Percentiles rank a stretch among this genome's conserved stretches.
phyloP scores from a whole-genome alignment of 2,329 filamentous ascomycete species.

The Aspergillus pseudoglaucus region DNA sequence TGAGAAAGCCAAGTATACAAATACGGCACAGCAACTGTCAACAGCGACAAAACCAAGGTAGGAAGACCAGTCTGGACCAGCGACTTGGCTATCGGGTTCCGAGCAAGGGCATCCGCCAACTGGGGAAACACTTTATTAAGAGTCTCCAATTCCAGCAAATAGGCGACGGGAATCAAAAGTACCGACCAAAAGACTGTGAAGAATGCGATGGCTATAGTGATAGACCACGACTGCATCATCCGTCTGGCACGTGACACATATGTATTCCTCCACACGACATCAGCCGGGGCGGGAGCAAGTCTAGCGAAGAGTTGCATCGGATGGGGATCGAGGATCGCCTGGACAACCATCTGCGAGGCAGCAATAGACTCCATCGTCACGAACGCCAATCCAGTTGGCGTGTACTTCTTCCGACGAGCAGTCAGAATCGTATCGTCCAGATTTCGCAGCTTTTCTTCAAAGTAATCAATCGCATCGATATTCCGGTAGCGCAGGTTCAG shows the following conservation, averaged over 20 bases:
- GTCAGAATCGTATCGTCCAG: slow-evolving; percentile 67
- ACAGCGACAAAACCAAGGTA: slow-evolving; percentile 73
- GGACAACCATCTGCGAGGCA: slow-evolving; percentile 87
- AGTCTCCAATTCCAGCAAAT: slow-evolving; percentile 71
- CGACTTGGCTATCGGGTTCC: slow-evolving; percentile 64
- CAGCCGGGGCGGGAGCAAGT: slow-evolving; percentile 76
- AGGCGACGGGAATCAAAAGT: slow-evolving; percentile 71
- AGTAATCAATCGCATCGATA: slow-evolving; percentile 91
- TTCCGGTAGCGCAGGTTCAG: slow-evolving; percentile 64
- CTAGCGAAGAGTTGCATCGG: slow-evolving; percentile 81
- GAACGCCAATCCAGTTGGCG: slow-evolving; percentile 77
- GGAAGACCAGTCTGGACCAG: slow-evolving; percentile 83
- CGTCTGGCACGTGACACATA: slow-evolving; percentile 70
- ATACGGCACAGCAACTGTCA: slow-evolving; percentile 87
- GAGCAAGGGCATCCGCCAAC: slow-evolving; percentile 60
- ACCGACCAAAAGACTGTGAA: slow-evolving; percentile 85
- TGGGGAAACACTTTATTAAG: slow-evolving; percentile 66
- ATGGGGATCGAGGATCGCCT: slow-evolving; percentile 85
- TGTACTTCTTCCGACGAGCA: slow-evolving; percentile 68
- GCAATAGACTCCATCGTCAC: slow-evolving; percentile 97
- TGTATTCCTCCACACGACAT: slow-evolving; percentile 93
- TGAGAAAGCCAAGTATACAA: slow-evolving; percentile 89
- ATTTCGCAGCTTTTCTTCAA: slow-evolving; percentile 73
- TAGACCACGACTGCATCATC: slow-evolving; percentile 70
- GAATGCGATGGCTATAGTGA: slow-evolving; percentile 75